These are phyloP conservation scores for Wickerhamomyces bovis DNA, from an alignment of 805 yeast species.

Conservation along the genomic window DNA sequence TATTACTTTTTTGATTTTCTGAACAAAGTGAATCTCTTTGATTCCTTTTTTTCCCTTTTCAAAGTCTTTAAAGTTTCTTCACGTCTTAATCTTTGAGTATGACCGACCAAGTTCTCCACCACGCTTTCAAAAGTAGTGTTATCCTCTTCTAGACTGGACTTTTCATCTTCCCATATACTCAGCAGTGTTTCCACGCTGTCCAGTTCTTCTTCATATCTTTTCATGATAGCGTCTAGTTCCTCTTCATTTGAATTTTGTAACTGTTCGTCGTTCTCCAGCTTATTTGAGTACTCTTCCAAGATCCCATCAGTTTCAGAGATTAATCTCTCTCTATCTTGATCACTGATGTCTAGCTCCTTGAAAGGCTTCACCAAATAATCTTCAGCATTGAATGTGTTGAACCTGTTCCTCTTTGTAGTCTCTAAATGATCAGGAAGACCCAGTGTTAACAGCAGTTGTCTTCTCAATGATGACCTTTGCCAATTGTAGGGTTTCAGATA, in stretches of 20 bases:
- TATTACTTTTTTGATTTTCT: conserved; percentile 7
- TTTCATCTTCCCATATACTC: conserved; percentile 47
- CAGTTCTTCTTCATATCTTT: conserved; percentile 28
- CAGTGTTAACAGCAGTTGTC: conserved; percentile 54
- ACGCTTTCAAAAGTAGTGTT: conserved; percentile 78
- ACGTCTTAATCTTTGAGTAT: conserved; percentile 74
- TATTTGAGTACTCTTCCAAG: conserved; percentile 14
- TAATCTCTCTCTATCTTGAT: conserved; percentile 25
- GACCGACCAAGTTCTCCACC: conserved; percentile 85
- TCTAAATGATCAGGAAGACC: conserved; percentile 67
- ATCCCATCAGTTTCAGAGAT: conserved; percentile 18
- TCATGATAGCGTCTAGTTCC: conserved; percentile 34
- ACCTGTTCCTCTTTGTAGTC: conserved; percentile 29
- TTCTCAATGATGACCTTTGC: conserved; percentile 60
- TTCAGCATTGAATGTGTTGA: conserved; percentile 20
- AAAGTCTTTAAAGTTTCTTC: conserved; percentile 33
- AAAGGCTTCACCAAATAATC: conserved; percentile 20
- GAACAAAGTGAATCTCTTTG: conserved; percentile 8
- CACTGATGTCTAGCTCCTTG: conserved; percentile 27
- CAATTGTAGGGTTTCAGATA: conserved; percentile 58
- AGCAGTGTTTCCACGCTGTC: conserved; percentile 32
- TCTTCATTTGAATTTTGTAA: conserved; percentile 25
- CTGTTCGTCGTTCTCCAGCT: conserved; percentile 12
- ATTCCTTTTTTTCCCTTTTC: conserved; percentile 26
- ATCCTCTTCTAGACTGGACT: conserved; percentile 48